Base-by-base conservation (phyloP, 2,329 filamentous ascomycete species). In the Fusarium protoensiforme region DNA sequence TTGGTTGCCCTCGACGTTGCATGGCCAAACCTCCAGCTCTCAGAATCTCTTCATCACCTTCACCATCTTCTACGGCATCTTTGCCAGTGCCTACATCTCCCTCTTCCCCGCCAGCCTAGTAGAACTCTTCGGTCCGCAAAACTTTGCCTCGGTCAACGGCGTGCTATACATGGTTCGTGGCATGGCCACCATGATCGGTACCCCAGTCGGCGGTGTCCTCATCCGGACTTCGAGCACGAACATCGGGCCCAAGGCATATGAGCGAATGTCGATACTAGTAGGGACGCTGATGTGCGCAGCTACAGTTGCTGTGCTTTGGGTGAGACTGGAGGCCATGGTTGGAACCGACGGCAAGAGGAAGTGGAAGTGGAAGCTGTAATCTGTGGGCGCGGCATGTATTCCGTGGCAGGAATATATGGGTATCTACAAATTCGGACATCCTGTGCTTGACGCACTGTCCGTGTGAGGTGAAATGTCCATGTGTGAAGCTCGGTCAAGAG, bases 291-390 rank as follows among this genome's bases (percentile, higher is more conserved):
- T 62, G 24, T 53, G 24, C 31, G 46, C 31, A 4, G 64, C 64
- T 2, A 58, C 64, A 2, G 33, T 35, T 18, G 20, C 64, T 2
- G 64, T 67, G 2, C 5, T 63, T 16, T 63, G 64, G 59, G 64
- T 53, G 3, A 35, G 64, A 4, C 20, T 63, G 5, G 64, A 67
- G 41, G 64, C 58, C 33, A 67, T 67, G 31, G 39, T 54, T 18
- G 58, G 59, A 10, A 53, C 58, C 31, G 57, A 57, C 35, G 60
- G 64, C n/a, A 48, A 58, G 39, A n/a, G 18, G 8, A 43, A 10
- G 24, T 63, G 64, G 64, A 57, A 51, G n/a, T 67, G 64, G 59
- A 59, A 31, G 56, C 35, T 56, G 24, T 24, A 24, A 24, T 24
- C 24, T 24, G 24, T 24, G 24, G 24, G 24, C 4, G 24, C 24